A percentile compares a stretch with the other conserved stretches of the same genome.
These are phyloP conservation scores for Brachypodium distachyon DNA, from an alignment of 202 grass and related monocot genomes.

Conservation along the genomic window DNA sequence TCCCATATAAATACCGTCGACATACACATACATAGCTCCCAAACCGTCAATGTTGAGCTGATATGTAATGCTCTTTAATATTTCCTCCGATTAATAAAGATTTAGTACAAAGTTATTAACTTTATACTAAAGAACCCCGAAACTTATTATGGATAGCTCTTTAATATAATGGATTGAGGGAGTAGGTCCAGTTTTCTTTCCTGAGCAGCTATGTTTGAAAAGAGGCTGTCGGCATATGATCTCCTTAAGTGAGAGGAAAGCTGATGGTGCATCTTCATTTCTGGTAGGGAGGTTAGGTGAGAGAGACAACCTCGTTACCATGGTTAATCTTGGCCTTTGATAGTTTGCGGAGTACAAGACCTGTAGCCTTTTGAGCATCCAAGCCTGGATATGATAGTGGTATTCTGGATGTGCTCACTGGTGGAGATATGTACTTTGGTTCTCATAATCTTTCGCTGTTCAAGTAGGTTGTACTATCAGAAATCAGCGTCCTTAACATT, in stretches of 20 bases:
- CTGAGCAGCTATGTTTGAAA: slow-evolving; percentile 18
- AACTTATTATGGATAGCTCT: no score
- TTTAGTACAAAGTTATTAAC: no score
- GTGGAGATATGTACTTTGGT: neutral
- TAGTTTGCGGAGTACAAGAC: neutral
- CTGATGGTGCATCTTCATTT: neutral
- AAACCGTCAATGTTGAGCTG: slow-evolving; percentile 1
- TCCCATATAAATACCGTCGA: neutral
- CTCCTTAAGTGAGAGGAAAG: neutral
- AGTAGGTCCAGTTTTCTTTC: neutral
- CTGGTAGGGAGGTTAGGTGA: neutral
- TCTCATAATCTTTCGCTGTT: neutral
- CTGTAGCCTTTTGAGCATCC: neutral
- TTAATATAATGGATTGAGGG: no score
- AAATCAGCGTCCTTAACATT: neutral
- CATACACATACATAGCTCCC: neutral
- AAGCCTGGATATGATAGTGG: neutral
- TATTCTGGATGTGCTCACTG: neutral
- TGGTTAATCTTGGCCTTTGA: neutral
- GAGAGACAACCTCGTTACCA: neutral
- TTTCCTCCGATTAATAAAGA: no score
- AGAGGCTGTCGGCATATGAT: neutral
- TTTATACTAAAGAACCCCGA: no score
- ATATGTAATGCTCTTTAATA: slow-evolving; percentile 16
- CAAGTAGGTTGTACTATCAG: neutral